A percentile compares a stretch with the other conserved stretches of the same genome.
phyloP scores from a whole-genome alignment of 306 rosid species.

The Senna siamea region DNA sequence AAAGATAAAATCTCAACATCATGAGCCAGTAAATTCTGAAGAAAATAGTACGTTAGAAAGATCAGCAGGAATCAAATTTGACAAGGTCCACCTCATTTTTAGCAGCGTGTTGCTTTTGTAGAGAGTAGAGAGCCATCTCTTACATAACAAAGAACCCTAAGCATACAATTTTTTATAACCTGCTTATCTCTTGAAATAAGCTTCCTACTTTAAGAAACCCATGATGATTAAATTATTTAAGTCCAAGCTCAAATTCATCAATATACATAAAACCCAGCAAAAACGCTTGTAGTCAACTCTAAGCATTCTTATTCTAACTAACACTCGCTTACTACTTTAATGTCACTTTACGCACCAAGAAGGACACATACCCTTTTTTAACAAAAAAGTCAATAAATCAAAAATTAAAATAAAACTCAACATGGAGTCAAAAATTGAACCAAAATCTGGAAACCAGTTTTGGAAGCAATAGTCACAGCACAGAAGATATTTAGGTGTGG shows the following conservation, averaged over 20 bases:
- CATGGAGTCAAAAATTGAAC: background rate
- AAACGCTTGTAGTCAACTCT: background rate
- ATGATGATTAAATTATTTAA: background rate
- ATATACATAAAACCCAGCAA: background rate
- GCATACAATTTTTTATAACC: background rate
- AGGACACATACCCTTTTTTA: background rate
- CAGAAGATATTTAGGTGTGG: too few relatives aligned
- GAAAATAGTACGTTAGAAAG: background rate
- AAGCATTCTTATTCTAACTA: background rate
- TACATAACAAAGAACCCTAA: background rate
- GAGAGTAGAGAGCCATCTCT: background rate
- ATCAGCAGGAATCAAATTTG: conserved; percentile 27
- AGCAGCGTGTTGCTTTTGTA: background rate
- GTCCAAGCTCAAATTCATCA: too few relatives aligned
- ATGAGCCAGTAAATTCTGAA: conserved; percentile 1
- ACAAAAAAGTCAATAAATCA: background rate
- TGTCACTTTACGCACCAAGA: background rate
- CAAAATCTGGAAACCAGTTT: background rate
- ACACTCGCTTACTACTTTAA: background rate
- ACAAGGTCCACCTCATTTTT: conserved; percentile 3
- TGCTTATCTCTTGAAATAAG: background rate
- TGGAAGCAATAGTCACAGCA: background rate
- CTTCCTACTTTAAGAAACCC: conserved; percentile 18
- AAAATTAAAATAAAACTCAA: background rate
- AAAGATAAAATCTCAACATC: background rate